These are phyloP conservation scores for Cubamyces sp. DNA, from an alignment of 768 basidiomycete species.

Conservation along the genomic window DNA sequence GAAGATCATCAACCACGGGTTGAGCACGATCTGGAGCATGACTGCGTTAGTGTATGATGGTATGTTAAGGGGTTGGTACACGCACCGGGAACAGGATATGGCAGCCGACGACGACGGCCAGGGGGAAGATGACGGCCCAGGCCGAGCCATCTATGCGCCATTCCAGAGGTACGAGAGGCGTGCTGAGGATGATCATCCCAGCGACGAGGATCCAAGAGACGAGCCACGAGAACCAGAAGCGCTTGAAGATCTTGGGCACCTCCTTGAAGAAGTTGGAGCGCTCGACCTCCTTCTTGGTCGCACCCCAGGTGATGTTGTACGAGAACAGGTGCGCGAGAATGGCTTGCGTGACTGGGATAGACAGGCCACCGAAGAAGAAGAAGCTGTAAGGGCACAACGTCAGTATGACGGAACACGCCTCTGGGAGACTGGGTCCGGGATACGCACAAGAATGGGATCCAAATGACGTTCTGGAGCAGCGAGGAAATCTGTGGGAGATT, in stretches of 20 bases:
- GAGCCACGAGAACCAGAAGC: conserved; percentile 71
- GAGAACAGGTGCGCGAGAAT: conserved; percentile 74
- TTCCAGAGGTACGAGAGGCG: conserved; percentile 57
- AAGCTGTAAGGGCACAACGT: conserved; percentile 46
- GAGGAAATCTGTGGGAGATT: conserved; percentile 26
- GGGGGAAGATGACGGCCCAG: conserved; percentile 80
- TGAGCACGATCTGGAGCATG: conserved; percentile 69
- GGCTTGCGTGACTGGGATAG: conserved; percentile 67
- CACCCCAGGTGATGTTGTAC: conserved; percentile 78
- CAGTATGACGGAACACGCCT: neutral
- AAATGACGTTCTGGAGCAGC: conserved; percentile 39
- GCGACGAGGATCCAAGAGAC: conserved; percentile 57
- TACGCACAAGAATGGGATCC: conserved; percentile 45
- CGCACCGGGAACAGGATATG: conserved; percentile 80
- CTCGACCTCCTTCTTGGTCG: conserved; percentile 85
- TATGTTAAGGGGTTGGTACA: conserved; percentile 16
- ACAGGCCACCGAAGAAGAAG: conserved; percentile 80
- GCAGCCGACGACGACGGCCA: conserved; percentile 63
- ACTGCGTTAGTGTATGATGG: neutral
- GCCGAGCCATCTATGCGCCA: conserved; percentile 66
- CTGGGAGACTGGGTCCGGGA: neutral
- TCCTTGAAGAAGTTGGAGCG: conserved; percentile 91
- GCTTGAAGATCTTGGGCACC: conserved; percentile 80
- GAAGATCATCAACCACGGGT: conserved; percentile 90
- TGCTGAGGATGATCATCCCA: conserved; percentile 58